phyloP scores from a whole-genome alignment of 2,329 filamentous ascomycete species.

The Graphiopsis chlorocephala region DNA sequence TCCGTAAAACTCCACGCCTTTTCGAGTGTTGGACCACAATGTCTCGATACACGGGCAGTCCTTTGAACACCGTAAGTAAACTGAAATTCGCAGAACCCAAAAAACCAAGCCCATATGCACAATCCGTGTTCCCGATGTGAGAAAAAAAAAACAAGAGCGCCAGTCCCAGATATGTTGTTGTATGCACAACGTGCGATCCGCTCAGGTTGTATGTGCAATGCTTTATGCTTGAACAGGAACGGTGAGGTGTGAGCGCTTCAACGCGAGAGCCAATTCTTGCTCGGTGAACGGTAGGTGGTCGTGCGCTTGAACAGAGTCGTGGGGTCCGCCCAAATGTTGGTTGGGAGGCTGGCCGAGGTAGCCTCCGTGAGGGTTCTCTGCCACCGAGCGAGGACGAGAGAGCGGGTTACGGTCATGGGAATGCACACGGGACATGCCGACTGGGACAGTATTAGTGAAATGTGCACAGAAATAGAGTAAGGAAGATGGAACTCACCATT shows the following conservation, averaged over 20 bases:
- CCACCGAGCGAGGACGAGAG: slow-evolving; percentile 20
- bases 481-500: slow-evolving; percentile 38
- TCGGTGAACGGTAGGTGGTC: slow-evolving; percentile 42
- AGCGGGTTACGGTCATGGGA: slow-evolving; percentile 21
- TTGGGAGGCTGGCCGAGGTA: not conserved
- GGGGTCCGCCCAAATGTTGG: not conserved
- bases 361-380: not conserved
- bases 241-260: slow-evolving; percentile 41
- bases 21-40: not conserved
- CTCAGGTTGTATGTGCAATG: not conserved
- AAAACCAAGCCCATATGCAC: slow-evolving; percentile 1
- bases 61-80: not conserved
- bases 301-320: slow-evolving; percentile 23
- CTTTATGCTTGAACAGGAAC: slow-evolving; percentile 23
- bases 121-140: not conserved
- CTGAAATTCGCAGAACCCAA: not conserved
- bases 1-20: not conserved
- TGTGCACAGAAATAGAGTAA: not conserved
- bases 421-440: slow-evolving; percentile 34
- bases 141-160: not conserved
- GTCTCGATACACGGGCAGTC: not conserved
- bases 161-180: not conserved
- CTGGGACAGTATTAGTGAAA: slow-evolving; percentile 21
- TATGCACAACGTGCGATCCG: not conserved
- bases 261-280: slow-evolving; percentile 45